Base-by-base conservation (phyloP, 495 filamentous ascomycete species). In the Acidomyces sp. region DNA sequence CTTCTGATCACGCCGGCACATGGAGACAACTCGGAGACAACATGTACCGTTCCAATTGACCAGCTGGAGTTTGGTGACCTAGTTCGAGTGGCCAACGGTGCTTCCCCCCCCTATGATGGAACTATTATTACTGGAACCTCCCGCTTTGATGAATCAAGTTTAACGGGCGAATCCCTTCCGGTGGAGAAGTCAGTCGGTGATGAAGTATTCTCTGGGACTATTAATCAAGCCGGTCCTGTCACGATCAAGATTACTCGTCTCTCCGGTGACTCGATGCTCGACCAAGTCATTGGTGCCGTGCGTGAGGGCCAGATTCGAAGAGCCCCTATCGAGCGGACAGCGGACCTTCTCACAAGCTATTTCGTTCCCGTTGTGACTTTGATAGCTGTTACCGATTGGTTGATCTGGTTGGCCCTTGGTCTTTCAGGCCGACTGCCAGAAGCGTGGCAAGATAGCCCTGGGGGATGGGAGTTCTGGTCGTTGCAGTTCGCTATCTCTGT, bases 401-500 rank as follows among this genome's bases (percentile, higher is more conserved):
- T 90, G 23, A 67, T 81, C 28, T 96, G 88, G 88, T 65, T 95
- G 11, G 60, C 67, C 0, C 66, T 95, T 15, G 86, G 87, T 0
- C 51, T 76, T 21, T 74, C 78, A 1, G 82, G 83, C 6, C 51
- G 54, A 3, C 65, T 94, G 6, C 75, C 85, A 0, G 49, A 42
- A 2, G 68, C 77, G 43, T 93, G 78, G 51, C 67, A 82, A 7
- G 77, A 80, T 34, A 56, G 71, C 4, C 67, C 73, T 16, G 85
- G 83, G 18, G 80, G 83, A 11, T 93, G 86, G 84, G 68, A 80
- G 0, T 78, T 82, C 13, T 96, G 86, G 73, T 80, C 82, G 15
- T 64, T 96, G 26, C 77, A 88, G 38, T 96, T 96, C 55, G 82
- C 88, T 0, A 94, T 95, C 46, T 75, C 90, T 3, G 88, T 94